Percentiles rank a stretch among this genome's conserved stretches.
These are phyloP conservation scores for Tetrastigma voinierianum DNA, from an alignment of 164 flowering plant genomes.

Conservation along the genomic window DNA sequence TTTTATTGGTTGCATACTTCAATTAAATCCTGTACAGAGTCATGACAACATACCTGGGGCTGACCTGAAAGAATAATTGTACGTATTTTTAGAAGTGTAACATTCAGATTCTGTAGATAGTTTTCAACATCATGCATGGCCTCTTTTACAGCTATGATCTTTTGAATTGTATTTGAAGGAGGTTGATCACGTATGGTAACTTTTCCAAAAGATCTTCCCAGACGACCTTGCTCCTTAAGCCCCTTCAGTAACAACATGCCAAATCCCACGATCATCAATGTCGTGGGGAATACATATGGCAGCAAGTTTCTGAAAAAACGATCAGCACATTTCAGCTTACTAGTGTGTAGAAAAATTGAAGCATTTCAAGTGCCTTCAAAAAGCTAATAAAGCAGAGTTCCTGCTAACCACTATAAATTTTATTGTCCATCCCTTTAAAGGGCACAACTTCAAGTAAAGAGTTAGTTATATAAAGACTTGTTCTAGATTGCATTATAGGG, in stretches of 20 bases:
- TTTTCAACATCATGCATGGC: constrained; percentile 85
- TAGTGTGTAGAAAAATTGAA: neutral
- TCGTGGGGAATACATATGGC: constrained; percentile 60
- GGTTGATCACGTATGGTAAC: constrained; percentile 90
- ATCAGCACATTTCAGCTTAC: neutral
- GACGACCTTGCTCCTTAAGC: constrained; percentile 92
- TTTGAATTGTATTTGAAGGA: constrained; percentile 90
- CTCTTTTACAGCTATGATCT: constrained; percentile 82
- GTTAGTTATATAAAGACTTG: no score
- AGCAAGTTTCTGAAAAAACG: constrained; percentile 62
- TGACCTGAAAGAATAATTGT: constrained; percentile 82
- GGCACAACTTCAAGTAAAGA: no score
- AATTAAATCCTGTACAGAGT: neutral
- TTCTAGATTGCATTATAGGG: no score
- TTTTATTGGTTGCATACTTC: no score
- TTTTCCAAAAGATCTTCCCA: constrained; percentile 77
- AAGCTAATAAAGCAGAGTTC: no score
- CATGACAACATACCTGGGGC: constrained; percentile 70
- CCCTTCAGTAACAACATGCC: no score
- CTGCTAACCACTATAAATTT: no score
- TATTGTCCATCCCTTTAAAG: no score
- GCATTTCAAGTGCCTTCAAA: neutral
- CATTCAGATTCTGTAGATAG: constrained; percentile 75
- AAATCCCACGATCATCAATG: constrained; percentile 57
- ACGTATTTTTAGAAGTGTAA: constrained; percentile 73